These are phyloP conservation scores for Cyclocybe aegerita DNA, from an alignment of 768 basidiomycete species.

Conservation along the genomic window DNA sequence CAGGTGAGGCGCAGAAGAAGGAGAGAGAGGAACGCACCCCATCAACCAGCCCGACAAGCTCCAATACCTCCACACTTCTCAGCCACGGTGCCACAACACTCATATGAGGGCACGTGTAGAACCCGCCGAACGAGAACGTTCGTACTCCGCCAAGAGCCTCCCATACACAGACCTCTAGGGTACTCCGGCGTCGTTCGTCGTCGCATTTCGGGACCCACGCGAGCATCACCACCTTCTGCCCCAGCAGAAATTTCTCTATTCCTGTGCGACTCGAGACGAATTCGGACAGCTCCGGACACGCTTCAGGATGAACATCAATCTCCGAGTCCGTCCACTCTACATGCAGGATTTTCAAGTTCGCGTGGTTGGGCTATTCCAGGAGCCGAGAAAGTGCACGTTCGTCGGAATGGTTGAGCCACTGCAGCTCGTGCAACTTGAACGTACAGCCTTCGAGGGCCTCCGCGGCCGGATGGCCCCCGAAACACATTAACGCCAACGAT, in stretches of 20 bases:
- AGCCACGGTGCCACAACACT: constrained; percentile 5
- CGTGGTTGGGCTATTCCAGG: constrained; percentile 2
- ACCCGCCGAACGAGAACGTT: constrained; percentile 14
- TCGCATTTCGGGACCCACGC: constrained; percentile 15
- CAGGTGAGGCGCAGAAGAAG: no score
- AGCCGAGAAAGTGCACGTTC: constrained; percentile 2
- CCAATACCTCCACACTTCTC: constrained; percentile 5
- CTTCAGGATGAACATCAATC: neutral
- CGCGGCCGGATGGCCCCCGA: constrained; percentile 6
- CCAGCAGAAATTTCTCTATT: constrained; percentile 11
- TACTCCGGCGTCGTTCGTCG: constrained; percentile 2
- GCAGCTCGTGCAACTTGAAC: constrained; percentile 5
- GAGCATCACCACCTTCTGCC: constrained; percentile 1
- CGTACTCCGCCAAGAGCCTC: constrained; percentile 3
- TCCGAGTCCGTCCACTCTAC: constrained; percentile 1
- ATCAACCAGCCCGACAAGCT: constrained; percentile 7
- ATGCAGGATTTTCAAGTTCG: constrained; percentile 3
- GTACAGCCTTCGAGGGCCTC: constrained; percentile 3
- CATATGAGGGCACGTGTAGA: constrained; percentile 12
- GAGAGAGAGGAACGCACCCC: constrained; percentile 4
- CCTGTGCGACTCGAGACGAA: constrained; percentile 9
- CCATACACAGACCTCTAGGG: neutral
- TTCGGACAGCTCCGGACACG: constrained; percentile 3
- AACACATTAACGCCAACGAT: constrained; percentile 4
- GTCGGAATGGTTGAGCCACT: constrained; percentile 11